Percentiles rank a stretch among this genome's conserved stretches.
These are phyloP conservation scores for Phytophthora pluvialis DNA, from an alignment of 352 stramenopile species.

Conservation along the genomic window DNA sequence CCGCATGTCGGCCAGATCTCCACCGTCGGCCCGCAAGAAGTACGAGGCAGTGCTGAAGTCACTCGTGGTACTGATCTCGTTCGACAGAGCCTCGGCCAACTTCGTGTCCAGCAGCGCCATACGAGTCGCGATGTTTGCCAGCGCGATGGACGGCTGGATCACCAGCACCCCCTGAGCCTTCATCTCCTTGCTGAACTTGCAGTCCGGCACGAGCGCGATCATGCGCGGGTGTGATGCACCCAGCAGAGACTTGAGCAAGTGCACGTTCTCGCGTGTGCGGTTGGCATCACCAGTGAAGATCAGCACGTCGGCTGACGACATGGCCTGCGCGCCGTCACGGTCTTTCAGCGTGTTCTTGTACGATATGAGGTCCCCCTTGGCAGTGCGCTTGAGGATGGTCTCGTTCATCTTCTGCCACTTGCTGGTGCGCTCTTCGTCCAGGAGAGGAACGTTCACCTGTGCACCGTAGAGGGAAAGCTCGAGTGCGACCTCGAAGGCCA, in stretches of 20 bases:
- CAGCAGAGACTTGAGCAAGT: conserved; percentile 50
- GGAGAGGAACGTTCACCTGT: conserved; percentile 62
- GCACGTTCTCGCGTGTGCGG: conserved; percentile 59
- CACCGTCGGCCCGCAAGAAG: conserved; percentile 53
- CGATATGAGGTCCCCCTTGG: conserved; percentile 69
- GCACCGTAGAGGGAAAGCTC: conserved; percentile 71
- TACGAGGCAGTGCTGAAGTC: conserved; percentile 64
- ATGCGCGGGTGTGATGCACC: conserved; percentile 54
- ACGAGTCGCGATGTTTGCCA: conserved; percentile 73
- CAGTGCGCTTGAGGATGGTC: conserved; percentile 51
- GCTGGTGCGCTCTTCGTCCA: conserved; percentile 61
- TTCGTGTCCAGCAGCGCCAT: conserved; percentile 66
- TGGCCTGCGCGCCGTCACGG: conserved; percentile 38
- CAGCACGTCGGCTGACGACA: conserved; percentile 59
- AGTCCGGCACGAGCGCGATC: conserved; percentile 63
- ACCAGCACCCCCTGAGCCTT: conserved; percentile 40
- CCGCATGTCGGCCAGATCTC: conserved; percentile 50
- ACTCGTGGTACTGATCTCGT: conserved; percentile 57
- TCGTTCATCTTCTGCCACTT: conserved; percentile 76
- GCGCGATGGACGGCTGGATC: conserved; percentile 70
- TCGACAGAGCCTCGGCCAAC: conserved; percentile 44
- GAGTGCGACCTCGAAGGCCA: conserved; percentile 68
- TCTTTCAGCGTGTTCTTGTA: conserved; percentile 75
- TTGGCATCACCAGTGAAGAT: conserved; percentile 65
- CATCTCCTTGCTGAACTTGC: conserved; percentile 55